A percentile compares a stretch with the other conserved stretches of the same genome.
Conservation (phyloP, 208 protist species). For the Herpetomonas samuelpessoai region DNA sequence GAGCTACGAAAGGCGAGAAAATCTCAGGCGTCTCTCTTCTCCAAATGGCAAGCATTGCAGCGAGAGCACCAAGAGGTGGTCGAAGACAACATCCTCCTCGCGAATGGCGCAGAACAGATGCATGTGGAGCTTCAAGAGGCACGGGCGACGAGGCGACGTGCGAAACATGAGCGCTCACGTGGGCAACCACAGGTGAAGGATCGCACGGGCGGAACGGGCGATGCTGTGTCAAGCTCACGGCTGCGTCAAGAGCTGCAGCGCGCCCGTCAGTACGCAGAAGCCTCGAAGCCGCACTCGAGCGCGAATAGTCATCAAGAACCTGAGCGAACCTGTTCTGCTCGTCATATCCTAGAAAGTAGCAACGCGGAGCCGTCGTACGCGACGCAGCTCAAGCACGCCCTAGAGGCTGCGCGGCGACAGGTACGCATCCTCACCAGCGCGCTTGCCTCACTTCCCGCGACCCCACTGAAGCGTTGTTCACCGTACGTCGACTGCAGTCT, state of each 20-base stretch:
- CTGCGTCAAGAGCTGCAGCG: not conserved
- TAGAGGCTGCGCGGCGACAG: not conserved
- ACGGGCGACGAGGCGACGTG: conserved; percentile 8
- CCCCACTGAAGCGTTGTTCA: not conserved
- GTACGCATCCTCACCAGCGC: not conserved
- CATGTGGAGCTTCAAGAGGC: conserved; percentile 16
- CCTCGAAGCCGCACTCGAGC: not conserved
- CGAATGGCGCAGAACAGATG: conserved; percentile 25
- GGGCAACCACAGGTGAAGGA: too few relatives aligned
- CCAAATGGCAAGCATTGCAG: conserved; percentile 13
- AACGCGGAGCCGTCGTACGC: not conserved
- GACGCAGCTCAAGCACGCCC: not conserved
- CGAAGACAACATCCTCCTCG: conserved; percentile 32
- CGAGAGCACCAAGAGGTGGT: conserved; percentile 21
- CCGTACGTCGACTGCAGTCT: too few relatives aligned
- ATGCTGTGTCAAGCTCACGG: too few relatives aligned
- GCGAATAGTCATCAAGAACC: too few relatives aligned
- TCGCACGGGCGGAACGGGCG: too few relatives aligned
- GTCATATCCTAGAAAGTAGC: too few relatives aligned
- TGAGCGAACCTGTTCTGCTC: too few relatives aligned
- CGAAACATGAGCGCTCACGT: too few relatives aligned
- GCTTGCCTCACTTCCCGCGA: not conserved
- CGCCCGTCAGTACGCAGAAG: not conserved
- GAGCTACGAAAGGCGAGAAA: conserved; percentile 23
- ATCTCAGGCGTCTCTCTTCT: conserved; percentile 21